Evolutionary conservation across 2,329 filamentous ascomycete species (phyloP), one percentile per base, ranked within the genome.

Genomic region (Sclerotinia minor): DNA sequence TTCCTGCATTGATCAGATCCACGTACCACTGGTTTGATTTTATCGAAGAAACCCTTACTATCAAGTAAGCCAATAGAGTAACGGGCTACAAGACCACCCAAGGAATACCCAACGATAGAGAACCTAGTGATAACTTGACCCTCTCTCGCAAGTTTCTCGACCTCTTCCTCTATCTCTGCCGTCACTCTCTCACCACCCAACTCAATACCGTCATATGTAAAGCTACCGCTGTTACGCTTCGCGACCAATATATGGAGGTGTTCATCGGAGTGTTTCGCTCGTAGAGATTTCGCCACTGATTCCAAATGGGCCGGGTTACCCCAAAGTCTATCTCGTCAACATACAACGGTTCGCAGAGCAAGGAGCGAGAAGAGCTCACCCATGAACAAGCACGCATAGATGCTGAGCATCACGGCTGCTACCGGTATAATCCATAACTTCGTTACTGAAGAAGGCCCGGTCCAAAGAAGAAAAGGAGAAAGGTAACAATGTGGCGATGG

Each of bases 51-150:
- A 11, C 93, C 92, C 74, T 90, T 91, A 66, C 91, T 89, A 73
- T 94, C 87, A 4, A 98, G 83, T 74, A 98, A 80, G 0, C 94
- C 94, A 67, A 97, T 85, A 2, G 92, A 90, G 80, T 97, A 98
- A 69, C 94, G 85, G 13, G 92, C 88, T 5, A 98, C 88, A 8
- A 98, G 82, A 0, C 94, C 94, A 57, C 94, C 94, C 1, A 97
- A 83, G 0, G 92, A 96, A 78, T 98, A 97, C 50, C 94, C 94
- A 54, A 94, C 85, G 52, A 98, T 83, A 77, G 93, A 97, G 71
- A 98, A 82, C 79, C 93, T 96, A 59, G 81, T 89, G 75, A 97
- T 90, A 53, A 86, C 84, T 72, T 89, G 86, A 29, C 92, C 94
- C 38, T 83, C 81, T 53, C 80, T 80, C 60, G 85, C 83, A 64